These are phyloP conservation scores for Rubia peregrina DNA, from an alignment of 305 asterid species.

Conservation along the genomic window DNA sequence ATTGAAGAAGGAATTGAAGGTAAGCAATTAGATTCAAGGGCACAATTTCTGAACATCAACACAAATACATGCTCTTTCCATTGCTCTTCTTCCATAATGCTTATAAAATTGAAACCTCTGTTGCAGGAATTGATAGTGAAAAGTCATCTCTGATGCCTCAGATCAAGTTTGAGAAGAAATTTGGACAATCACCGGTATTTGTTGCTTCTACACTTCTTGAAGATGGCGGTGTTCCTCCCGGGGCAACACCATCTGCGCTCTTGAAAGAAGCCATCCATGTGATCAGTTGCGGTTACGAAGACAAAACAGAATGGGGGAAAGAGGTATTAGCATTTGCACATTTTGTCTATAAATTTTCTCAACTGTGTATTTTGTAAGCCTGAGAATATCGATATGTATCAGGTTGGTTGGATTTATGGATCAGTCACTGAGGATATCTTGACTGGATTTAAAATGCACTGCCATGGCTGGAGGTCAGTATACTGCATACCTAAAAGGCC, in stretches of 20 bases:
- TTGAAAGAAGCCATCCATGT: conserved; percentile 94
- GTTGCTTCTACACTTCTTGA: conserved; percentile 82
- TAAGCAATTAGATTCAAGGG: conserved; percentile 17
- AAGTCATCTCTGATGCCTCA: conserved; percentile 87
- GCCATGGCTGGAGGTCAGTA: conserved; percentile 95
- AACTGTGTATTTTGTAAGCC: not conserved
- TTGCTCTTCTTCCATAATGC: conserved; percentile 5
- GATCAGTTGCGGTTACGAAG: conserved; percentile 94
- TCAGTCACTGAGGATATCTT: conserved; percentile 94
- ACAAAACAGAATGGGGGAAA: conserved; percentile 96
- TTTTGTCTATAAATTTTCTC: not conserved
- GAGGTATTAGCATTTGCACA: conserved; percentile 41
- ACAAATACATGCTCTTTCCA: not conserved
- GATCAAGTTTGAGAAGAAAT: conserved; percentile 77
- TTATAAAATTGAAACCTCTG: conserved; percentile 2
- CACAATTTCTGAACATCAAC: not conserved
- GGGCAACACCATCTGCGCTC: conserved; percentile 80
- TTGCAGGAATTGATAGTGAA: conserved; percentile 74
- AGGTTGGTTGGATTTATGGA: conserved; percentile 98
- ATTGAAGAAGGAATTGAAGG: conserved; percentile 97
- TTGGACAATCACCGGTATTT: conserved; percentile 90
- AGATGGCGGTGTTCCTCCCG: conserved; percentile 83
- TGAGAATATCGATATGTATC: conserved; percentile 13
- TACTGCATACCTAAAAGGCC: conserved; percentile 81
- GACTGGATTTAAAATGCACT: conserved; percentile 96